Evolutionary conservation across 2,329 filamentous ascomycete species (phyloP).

Genomic region (Pseudocercospora fuligena): DNA sequence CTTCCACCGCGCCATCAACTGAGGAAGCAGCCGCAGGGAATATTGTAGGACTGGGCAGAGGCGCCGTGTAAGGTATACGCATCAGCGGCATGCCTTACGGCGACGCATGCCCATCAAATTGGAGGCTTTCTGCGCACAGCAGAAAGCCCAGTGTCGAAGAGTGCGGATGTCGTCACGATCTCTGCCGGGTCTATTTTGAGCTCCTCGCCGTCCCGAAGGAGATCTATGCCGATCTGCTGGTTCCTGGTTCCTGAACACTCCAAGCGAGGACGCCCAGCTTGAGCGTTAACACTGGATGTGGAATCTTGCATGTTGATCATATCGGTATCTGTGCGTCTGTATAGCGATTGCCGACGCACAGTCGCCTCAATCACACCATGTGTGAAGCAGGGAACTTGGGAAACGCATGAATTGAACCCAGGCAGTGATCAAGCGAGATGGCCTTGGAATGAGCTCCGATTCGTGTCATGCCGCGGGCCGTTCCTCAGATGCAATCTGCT

Average conservation of each 20-base stretch:
- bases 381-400: background rate
- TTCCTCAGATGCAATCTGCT: slow-evolving; percentile 5
- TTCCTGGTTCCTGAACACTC: background rate
- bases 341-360: background rate
- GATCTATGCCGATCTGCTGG: background rate
- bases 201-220: background rate
- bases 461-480: slow-evolving; percentile 10
- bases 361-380: slow-evolving; percentile 3
- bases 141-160: slow-evolving; percentile 3
- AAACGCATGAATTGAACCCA: background rate
- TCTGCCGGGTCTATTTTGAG: slow-evolving; percentile 1
- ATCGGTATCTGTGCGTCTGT: background rate
- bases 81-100: slow-evolving; percentile 57
- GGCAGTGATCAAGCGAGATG: slow-evolving; percentile 9
- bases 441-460: background rate
- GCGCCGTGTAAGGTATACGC: slow-evolving; percentile 88
- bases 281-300: background rate
- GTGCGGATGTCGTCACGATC: slow-evolving; percentile 20
- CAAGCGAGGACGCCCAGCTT: background rate
- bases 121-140: slow-evolving; percentile 3
- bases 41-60: slow-evolving; percentile 75
- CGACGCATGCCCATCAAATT: slow-evolving; percentile 14
- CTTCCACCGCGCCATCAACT: slow-evolving; percentile 73
- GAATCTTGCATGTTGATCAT: background rate
- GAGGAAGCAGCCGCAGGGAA: slow-evolving; percentile 74